These are phyloP conservation scores for Brasenia schreberi DNA, from an alignment of 164 flowering plant genomes.

Conservation along the genomic window DNA sequence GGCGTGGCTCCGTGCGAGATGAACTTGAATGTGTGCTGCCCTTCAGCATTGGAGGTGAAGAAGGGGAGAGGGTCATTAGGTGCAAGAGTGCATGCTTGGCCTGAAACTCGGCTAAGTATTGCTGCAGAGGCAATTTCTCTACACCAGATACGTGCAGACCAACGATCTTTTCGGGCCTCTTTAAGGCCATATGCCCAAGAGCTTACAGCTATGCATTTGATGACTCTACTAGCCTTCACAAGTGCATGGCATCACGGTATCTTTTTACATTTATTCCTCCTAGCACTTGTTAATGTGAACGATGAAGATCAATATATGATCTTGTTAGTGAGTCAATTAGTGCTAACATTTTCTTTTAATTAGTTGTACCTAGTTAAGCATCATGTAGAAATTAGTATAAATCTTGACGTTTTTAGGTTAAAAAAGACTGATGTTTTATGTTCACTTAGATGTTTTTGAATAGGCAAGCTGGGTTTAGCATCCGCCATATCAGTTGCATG, in stretches of 20 bases:
- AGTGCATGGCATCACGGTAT: conserved; percentile 77
- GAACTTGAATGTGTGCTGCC: conserved; percentile 62
- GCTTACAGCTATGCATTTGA: conserved; percentile 90
- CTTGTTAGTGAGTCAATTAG: background rate
- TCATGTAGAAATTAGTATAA: too few relatives aligned
- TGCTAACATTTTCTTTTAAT: too few relatives aligned
- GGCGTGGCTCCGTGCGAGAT: conserved; percentile 52
- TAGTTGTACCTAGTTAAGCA: too few relatives aligned
- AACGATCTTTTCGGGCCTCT: conserved; percentile 44
- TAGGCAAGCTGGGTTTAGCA: too few relatives aligned
- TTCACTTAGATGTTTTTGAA: too few relatives aligned
- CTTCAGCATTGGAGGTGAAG: conserved; percentile 47
- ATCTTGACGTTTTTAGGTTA: too few relatives aligned
- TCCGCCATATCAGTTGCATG: too few relatives aligned
- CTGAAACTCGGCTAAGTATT: conserved; percentile 47
- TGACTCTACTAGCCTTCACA: conserved; percentile 71
- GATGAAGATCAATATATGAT: too few relatives aligned
- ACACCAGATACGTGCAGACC: conserved; percentile 54
- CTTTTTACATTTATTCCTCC: conserved; percentile 78
- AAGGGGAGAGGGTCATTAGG: conserved; percentile 45
- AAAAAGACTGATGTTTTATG: too few relatives aligned
- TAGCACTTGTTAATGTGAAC: too few relatives aligned
- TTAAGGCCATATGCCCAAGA: conserved; percentile 75
- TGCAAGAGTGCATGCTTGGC: conserved; percentile 85
- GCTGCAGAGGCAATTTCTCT: conserved; percentile 70